Conservation (phyloP, 2,329 filamentous ascomycete species). For the Diplodia mutila region DNA sequence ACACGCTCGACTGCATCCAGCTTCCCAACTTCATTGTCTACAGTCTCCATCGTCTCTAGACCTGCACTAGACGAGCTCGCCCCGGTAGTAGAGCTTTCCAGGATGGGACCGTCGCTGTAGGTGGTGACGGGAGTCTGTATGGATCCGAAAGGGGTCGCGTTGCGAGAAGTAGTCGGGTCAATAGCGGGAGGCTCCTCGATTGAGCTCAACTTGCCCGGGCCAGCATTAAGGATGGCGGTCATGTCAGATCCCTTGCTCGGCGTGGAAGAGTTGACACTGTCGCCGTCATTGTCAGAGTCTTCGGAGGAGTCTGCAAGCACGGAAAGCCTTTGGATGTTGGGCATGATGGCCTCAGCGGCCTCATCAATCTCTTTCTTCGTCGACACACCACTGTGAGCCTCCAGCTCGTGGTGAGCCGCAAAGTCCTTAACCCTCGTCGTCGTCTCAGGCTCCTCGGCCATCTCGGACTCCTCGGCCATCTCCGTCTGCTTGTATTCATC, state of each 20-base stretch:
- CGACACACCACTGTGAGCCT: background rate
- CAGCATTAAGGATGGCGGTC: background rate
- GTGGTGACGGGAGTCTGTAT: background rate
- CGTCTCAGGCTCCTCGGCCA: background rate
- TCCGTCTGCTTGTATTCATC: background rate
- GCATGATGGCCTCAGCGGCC: background rate
- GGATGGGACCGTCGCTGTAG: background rate
- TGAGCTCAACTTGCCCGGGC: background rate
- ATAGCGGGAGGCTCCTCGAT: background rate
- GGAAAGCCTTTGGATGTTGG: background rate
- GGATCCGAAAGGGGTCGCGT: background rate
- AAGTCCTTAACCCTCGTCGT: background rate
- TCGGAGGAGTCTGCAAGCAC: background rate
- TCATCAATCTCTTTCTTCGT: background rate
- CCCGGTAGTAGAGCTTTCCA: no score
- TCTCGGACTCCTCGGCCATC: background rate
- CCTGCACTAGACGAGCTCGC: background rate
- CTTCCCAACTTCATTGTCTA: background rate
- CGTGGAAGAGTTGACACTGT: background rate
- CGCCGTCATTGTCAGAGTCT: background rate
- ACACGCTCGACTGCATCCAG: background rate
- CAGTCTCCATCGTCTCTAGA: no score
- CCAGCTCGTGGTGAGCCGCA: no score
- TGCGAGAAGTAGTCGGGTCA: background rate
- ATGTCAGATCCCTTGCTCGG: background rate